Evolutionary conservation across 2,329 filamentous ascomycete species (phyloP).

Genomic region (Aspergillus fischeri): DNA sequence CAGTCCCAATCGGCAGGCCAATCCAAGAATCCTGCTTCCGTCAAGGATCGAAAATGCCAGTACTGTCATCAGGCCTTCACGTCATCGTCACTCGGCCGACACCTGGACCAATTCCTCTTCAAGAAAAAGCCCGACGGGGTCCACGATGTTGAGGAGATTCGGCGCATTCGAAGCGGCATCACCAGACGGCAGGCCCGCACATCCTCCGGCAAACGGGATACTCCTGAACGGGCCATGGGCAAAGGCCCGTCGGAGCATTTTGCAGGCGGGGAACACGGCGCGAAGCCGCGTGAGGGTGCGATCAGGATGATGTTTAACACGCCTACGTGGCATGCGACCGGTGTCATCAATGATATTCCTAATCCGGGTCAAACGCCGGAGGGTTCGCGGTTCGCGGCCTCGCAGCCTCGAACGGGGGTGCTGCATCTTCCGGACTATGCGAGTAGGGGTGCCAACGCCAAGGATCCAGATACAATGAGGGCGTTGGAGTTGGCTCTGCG

Average conservation of each 20-base stretch:
- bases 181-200: slow-evolving; percentile 77
- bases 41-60: slow-evolving; percentile 83
- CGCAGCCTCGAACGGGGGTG: slow-evolving; percentile 29
- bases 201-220: slow-evolving; percentile 57
- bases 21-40: slow-evolving; percentile 42
- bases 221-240: slow-evolving; percentile 56
- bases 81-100: slow-evolving; percentile 85
- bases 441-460: slow-evolving; percentile 61
- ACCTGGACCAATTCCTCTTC: slow-evolving; percentile 91
- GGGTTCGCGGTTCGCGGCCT: slow-evolving; percentile 29
- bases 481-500: slow-evolving; percentile 81
- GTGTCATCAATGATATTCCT: slow-evolving; percentile 72
- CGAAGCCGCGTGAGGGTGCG: slow-evolving; percentile 33
- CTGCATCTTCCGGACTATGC: slow-evolving; percentile 47
- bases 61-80: slow-evolving; percentile 90
- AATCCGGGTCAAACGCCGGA: slow-evolving; percentile 45
- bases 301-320: slow-evolving; percentile 53
- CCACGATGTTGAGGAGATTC: slow-evolving; percentile 86
- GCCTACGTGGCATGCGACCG: slow-evolving; percentile 70
- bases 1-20: slow-evolving; percentile 23
- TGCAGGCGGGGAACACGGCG: slow-evolving; percentile 32
- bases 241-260: slow-evolving; percentile 32
- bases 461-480: slow-evolving; percentile 73
- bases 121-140: slow-evolving; percentile 91
- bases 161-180: slow-evolving; percentile 75